Base-by-base conservation (phyloP, 2,329 filamentous ascomycete genomes). In the Penicillium palitans region DNA sequence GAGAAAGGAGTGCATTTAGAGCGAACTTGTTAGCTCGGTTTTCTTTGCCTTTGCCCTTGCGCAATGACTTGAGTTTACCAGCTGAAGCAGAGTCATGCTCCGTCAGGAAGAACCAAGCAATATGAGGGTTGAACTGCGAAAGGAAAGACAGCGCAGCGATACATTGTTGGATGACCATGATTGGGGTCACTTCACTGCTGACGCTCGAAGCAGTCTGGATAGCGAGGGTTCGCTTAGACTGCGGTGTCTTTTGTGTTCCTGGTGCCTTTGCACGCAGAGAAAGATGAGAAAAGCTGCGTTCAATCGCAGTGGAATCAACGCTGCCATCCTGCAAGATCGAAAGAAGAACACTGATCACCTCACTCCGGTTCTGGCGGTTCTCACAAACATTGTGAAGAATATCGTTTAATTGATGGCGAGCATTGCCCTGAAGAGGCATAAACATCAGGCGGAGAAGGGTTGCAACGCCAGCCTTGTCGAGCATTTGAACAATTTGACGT, bases 361-460 rank as follows among this genome's bases (percentile, higher is more conserved):
- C 95, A 3, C 93, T 87, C 37, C 95, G 87, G 70, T 95, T 99
- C 71, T 97, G 92, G n/a, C 91, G 88, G 72, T 99, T 99, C 76
- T 96, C 90, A 71, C 92, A 98, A 27, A 98, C 88, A 65, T 96
- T 91, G 61, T 91, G 87, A 52, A 99, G 87, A 53, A 99, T 90
- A 55, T 89, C 88, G 72, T 95, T 93, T 53, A 99, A 82, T 59
- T 91, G 90, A 61, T 84, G 86, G 65, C 92, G 90, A 49, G 95
- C 89, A 61, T 90, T 95, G 24, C 90, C 91, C 63, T 93, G 90
- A 65, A 97, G 91, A 48, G 91, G 90, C 68, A 98, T 92, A 74
- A 99, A 99, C 93, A 99, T 97, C 10, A 99, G 84, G n/a, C 96
- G 90, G 44, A 99, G 83, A 35, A 99, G 80, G n/a, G 95, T 98